Percentiles rank a stretch among this genome's conserved stretches.
phyloP scores from a whole-genome alignment of 2,329 filamentous ascomycete genomes.

The Botrytis pseudocinerea region DNA sequence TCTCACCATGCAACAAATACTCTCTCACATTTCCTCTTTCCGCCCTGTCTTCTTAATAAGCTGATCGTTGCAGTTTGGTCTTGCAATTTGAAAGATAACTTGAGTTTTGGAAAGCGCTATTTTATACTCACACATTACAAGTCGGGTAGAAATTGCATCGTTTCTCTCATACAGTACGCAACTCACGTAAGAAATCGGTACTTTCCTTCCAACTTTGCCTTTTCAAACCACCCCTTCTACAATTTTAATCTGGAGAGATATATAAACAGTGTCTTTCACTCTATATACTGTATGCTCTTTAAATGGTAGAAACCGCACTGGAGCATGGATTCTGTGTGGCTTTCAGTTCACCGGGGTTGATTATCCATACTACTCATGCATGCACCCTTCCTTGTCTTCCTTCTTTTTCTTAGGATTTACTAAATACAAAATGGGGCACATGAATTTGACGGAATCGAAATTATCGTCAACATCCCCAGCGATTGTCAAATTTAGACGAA shows the following conservation, averaged over 20 bases:
- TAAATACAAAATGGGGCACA: too few relatives aligned
- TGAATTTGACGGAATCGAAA: too few relatives aligned
- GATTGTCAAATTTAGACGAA: background rate
- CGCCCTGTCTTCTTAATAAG: background rate
- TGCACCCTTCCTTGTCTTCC: background rate
- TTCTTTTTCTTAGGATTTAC: too few relatives aligned
- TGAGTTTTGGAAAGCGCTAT: background rate
- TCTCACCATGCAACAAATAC: background rate
- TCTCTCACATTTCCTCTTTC: background rate
- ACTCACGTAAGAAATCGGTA: background rate
- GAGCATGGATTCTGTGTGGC: too few relatives aligned
- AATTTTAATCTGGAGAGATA: accelerated
- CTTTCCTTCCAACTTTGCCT: background rate
- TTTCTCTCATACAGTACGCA: background rate
- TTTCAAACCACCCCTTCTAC: accelerated
- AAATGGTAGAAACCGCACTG: too few relatives aligned
- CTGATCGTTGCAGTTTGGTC: too few relatives aligned
- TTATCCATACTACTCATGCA: background rate
- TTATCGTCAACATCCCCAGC: background rate
- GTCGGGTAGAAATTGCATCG: background rate
- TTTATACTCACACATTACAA: background rate
- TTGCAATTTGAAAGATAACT: background rate
- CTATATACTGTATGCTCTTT: too few relatives aligned
- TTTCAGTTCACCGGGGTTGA: background rate
- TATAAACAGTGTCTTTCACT: background rate